Evolutionary conservation across 257 asterid species (phyloP).

Genomic region (Solanum etuberosum): DNA sequence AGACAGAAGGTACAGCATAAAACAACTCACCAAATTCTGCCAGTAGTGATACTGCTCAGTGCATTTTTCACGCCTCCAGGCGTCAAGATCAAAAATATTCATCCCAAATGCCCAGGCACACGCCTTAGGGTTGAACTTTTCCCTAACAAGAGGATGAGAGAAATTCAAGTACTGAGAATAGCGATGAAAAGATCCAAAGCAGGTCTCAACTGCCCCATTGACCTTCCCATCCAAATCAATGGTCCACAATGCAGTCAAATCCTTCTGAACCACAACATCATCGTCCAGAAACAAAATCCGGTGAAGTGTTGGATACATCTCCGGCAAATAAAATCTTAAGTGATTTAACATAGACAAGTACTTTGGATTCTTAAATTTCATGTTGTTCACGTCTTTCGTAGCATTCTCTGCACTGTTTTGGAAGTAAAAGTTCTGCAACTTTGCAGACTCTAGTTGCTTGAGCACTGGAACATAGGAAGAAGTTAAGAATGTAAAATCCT

Average conservation of each 20-base stretch:
- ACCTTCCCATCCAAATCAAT: slow-evolving; percentile 86
- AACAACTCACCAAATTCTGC: slow-evolving; percentile 65
- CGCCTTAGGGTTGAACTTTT: slow-evolving; percentile 69
- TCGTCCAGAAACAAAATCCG: slow-evolving; percentile 80
- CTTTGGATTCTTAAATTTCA: slow-evolving; percentile 74
- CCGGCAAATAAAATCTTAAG: slow-evolving; percentile 89
- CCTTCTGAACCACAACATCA: slow-evolving; percentile 94
- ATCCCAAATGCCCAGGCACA: slow-evolving; percentile 99
- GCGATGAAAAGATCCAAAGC: slow-evolving; percentile 89
- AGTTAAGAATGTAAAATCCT: slow-evolving; percentile 53
- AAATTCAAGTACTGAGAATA: slow-evolving; percentile 73
- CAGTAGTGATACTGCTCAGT: slow-evolving; percentile 84
- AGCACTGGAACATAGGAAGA: slow-evolving; percentile 79
- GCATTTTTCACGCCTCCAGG: slow-evolving; percentile 73
- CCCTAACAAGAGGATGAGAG: slow-evolving; percentile 69
- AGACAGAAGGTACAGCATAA: background rate
- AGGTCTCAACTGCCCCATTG: slow-evolving; percentile 80
- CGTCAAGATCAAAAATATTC: slow-evolving; percentile 89
- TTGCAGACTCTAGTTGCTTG: slow-evolving; percentile 47
- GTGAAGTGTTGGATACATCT: slow-evolving; percentile 72
- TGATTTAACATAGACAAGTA: slow-evolving; percentile 74
- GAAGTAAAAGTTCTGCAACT: slow-evolving; percentile 57
- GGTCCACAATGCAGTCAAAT: slow-evolving; percentile 79
- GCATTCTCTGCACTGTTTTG: slow-evolving; percentile 74
- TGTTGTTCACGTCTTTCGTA: slow-evolving; percentile 55